Evolutionary conservation across 306 rosid species (phyloP).

Genomic region (Betula pendula): DNA sequence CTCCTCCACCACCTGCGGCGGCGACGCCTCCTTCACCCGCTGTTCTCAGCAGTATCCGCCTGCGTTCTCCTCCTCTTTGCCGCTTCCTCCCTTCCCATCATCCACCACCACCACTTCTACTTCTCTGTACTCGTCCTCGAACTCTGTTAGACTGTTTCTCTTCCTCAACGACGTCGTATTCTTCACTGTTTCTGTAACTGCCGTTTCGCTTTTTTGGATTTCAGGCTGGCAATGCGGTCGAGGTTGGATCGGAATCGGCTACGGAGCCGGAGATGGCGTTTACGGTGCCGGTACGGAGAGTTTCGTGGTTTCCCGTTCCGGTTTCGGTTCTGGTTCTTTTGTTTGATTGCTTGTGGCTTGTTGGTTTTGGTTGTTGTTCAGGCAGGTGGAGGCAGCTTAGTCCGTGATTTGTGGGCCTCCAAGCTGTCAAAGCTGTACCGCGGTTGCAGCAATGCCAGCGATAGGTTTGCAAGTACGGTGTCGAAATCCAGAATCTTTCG

Average conservation of each 20-base stretch:
- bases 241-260: slow-evolving; percentile 9
- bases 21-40: slow-evolving; percentile 36
- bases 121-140: slow-evolving; percentile 21
- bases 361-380: slow-evolving; percentile 4
- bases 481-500: neutral
- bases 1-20: slow-evolving; percentile 28
- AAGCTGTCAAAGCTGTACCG: slow-evolving; percentile 39
- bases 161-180: neutral
- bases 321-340: slow-evolving; percentile 4
- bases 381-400: slow-evolving; percentile 49
- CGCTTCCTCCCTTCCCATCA: slow-evolving; percentile 45
- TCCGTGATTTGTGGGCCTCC: slow-evolving; percentile 66
- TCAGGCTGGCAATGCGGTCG: slow-evolving; percentile 32
- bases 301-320: neutral
- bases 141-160: neutral
- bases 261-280: slow-evolving; percentile 27
- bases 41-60: slow-evolving; percentile 54
- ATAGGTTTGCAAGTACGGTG: slow-evolving; percentile 51
- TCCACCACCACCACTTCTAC: slow-evolving; percentile 29
- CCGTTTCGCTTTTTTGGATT: neutral
- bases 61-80: slow-evolving; percentile 54
- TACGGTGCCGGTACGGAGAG: slow-evolving; percentile 39
- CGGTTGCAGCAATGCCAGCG: slow-evolving; percentile 64
- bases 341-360: neutral
- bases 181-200: neutral